Evolutionary conservation across 805 yeast species (phyloP), one percentile per base, ranked within the genome.

Genomic region (Starmerella roubikii): DNA sequence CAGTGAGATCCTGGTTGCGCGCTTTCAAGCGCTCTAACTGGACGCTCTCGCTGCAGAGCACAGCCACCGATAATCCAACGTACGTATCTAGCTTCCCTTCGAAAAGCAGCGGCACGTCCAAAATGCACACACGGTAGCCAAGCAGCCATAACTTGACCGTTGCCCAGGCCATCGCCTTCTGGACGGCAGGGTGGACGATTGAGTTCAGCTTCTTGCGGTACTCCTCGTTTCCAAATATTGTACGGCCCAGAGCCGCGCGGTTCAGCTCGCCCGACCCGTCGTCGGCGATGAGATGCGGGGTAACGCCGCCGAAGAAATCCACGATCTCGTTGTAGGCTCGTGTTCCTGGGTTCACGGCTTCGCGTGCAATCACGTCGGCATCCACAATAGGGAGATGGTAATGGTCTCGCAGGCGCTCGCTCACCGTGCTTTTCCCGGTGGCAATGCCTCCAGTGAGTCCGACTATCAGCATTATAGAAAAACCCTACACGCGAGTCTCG

Each of bases 371-470:
- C 35, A 71, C 57, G 57, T 91, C 99, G 1, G 98, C 97, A 61
- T 91, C 98, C 1, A 91, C 68, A 1, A 91, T 59, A 0, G 78
- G 68, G 4, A 80, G 42, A 2, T 64, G 54, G 52, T 76, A 68
- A 10, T 71, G 59, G 9, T 71, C 69, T 4, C 57, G 45, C 10
- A 91, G 60, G 26, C 70, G 57, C 15, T 61, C 54, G 0, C 95
- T 82, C 0, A 82, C 96, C 0, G 97, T 88, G 16, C 94, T 78
- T 54, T 91, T 91, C 3, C 99, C 99, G n/a, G 91, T 71, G 4
- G 95, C 94, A 35, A 91, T 91, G 1, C 96, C 95, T 2, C 99
- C 99, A 0, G 98, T 91, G n/a, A 91, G 69, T 1, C 99, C 99
- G 5, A 91, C 70, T 24, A 91, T 69, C 32, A 91, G 69, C 98